phyloP scores from a whole-genome alignment of 352 stramenopile genomes.

The Elongisporangium senticosum region DNA sequence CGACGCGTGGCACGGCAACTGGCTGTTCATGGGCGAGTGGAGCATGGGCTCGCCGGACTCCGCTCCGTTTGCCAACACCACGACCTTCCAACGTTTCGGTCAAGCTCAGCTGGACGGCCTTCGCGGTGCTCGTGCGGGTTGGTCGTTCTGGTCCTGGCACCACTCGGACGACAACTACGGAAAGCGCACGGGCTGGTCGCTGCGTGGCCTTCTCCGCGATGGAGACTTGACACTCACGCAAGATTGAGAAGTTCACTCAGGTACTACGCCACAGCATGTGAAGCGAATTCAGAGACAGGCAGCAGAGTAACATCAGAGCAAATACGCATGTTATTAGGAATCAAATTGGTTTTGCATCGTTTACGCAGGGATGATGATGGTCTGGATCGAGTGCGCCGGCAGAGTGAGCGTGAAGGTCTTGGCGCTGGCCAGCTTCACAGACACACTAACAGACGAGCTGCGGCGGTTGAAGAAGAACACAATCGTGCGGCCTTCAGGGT shows the following conservation, averaged over 20 bases:
- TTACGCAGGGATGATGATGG: slow-evolving; percentile 13
- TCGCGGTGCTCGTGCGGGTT: slow-evolving; percentile 57
- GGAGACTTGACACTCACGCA: slow-evolving; percentile 7
- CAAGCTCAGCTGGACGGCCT: slow-evolving; percentile 55
- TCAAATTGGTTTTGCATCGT: background rate
- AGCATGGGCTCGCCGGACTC: slow-evolving; percentile 26
- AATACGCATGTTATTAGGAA: background rate
- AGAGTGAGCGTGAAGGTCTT: slow-evolving; percentile 17
- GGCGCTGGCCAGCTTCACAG: slow-evolving; percentile 13
- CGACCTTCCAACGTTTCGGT: slow-evolving; percentile 42
- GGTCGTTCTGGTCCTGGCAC: slow-evolving; percentile 85
- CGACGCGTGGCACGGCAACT: slow-evolving; percentile 17
- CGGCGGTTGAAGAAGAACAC: slow-evolving; percentile 37
- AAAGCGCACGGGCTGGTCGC: slow-evolving; percentile 57
- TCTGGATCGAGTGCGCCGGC: slow-evolving; percentile 26
- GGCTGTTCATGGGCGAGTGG: slow-evolving; percentile 15
- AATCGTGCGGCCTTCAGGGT: slow-evolving; percentile 20
- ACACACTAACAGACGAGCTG: slow-evolving; percentile 18
- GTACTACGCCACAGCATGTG: too few species aligned
- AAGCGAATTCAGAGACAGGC: too few species aligned
- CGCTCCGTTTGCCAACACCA: slow-evolving; percentile 27
- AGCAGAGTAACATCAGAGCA: too few species aligned
- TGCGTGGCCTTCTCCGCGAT: slow-evolving; percentile 39
- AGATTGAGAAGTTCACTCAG: background rate
- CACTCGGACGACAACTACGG: slow-evolving; percentile 65